Percentiles rank a stretch among this genome's conserved stretches.
These are phyloP conservation scores for Barnettozyma sucrosica DNA, from an alignment of 805 yeast genomes.

Conservation along the genomic window DNA sequence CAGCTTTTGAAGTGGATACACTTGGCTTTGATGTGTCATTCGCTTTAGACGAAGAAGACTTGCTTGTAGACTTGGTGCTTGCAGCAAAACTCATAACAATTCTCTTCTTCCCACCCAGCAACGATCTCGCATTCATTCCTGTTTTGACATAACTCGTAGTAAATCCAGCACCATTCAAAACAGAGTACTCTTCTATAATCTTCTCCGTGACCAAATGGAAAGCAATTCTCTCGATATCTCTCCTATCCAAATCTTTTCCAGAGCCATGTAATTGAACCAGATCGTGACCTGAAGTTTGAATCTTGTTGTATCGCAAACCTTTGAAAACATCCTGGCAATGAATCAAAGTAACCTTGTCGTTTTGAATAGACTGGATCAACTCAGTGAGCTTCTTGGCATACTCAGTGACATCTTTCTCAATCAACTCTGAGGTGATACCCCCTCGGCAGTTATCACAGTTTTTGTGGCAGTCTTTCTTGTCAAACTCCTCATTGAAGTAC, in stretches of 20 bases:
- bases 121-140: slow-evolving; percentile 49
- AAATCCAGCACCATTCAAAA: slow-evolving; percentile 72
- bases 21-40: slow-evolving; percentile 6
- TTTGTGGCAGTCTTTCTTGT: slow-evolving; percentile 55
- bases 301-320: slow-evolving; percentile 62
- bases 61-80: not conserved
- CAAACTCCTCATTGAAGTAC: slow-evolving; percentile 82
- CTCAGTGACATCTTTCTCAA: slow-evolving; percentile 62
- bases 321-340: slow-evolving; percentile 79
- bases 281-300: slow-evolving; percentile 59
- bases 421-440: slow-evolving; percentile 36
- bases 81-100: slow-evolving; percentile 47
- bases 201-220: slow-evolving; percentile 67
- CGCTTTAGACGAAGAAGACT: not conserved
- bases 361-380: slow-evolving; percentile 51
- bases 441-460: slow-evolving; percentile 82
- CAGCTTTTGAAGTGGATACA: slow-evolving; percentile 1
- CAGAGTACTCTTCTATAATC: slow-evolving; percentile 63
- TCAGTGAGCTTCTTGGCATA: slow-evolving; percentile 53
- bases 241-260: slow-evolving; percentile 59
- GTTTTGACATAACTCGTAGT: slow-evolving; percentile 66
- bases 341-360: slow-evolving; percentile 62
- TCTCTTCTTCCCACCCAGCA: slow-evolving; percentile 39
- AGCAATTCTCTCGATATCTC: slow-evolving; percentile 75
- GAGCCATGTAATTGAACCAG: slow-evolving; percentile 57